phyloP scores from a whole-genome alignment of 208 protist species.

The Vickermania ingenoplastis region DNA sequence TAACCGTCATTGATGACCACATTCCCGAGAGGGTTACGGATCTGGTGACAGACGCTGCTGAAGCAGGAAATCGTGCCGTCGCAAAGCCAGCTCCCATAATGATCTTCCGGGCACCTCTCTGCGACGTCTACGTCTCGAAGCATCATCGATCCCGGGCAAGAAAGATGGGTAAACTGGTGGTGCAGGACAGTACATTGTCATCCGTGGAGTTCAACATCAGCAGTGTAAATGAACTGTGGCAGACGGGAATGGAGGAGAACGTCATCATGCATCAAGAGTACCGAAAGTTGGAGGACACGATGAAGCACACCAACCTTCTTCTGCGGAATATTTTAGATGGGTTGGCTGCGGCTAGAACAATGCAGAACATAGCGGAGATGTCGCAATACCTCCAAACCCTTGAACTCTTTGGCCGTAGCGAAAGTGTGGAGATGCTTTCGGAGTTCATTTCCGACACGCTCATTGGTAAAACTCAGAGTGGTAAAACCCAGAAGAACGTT shows the following conservation, averaged over 20 bases:
- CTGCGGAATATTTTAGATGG: slow-evolving; percentile 71
- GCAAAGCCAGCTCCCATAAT: slow-evolving; percentile 23
- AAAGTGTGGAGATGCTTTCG: slow-evolving; percentile 43
- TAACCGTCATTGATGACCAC: slow-evolving; percentile 21
- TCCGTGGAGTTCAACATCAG: slow-evolving; percentile 77
- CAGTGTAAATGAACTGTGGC: slow-evolving; percentile 70
- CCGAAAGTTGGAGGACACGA: slow-evolving; percentile 39
- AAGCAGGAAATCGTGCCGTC: slow-evolving; percentile 44
- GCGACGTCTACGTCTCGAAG: slow-evolving; percentile 60
- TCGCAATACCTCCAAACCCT: slow-evolving; percentile 57
- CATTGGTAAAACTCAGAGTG: slow-evolving; percentile 9
- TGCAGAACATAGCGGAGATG: slow-evolving; percentile 30
- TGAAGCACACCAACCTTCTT: slow-evolving; percentile 38
- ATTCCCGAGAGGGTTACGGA: slow-evolving; percentile 40
- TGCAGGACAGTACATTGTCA: slow-evolving; percentile 43
- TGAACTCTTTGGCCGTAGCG: slow-evolving; percentile 68
- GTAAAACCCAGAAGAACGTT: slow-evolving; percentile 5
- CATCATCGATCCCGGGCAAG: slow-evolving; percentile 20
- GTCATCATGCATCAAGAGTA: slow-evolving; percentile 69
- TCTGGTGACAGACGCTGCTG: slow-evolving; percentile 52
- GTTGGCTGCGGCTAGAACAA: slow-evolving; percentile 50
- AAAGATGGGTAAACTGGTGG: slow-evolving; percentile 27
- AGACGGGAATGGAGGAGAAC: slow-evolving; percentile 69
- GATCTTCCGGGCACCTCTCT: slow-evolving; percentile 67
- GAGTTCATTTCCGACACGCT: slow-evolving; percentile 52